These are phyloP conservation scores for Crotalaria pallida DNA, from an alignment of 306 rosid species.

Conservation along the genomic window DNA sequence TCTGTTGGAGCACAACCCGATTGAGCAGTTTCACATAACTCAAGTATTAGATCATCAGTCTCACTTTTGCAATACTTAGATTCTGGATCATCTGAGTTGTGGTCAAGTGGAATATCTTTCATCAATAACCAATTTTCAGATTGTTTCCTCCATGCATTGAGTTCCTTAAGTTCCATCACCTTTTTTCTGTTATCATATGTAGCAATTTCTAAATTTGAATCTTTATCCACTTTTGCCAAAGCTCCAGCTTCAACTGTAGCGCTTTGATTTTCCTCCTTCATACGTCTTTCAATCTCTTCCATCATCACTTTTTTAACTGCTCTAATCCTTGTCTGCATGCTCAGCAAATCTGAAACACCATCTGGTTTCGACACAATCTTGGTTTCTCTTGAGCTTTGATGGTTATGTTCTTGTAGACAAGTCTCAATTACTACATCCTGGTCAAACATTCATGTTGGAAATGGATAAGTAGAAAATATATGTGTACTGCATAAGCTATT, in stretches of 20 bases:
- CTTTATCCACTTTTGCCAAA: constrained; percentile 18
- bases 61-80: constrained; percentile 52
- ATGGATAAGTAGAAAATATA: constrained; percentile 29
- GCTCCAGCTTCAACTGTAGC: constrained; percentile 17
- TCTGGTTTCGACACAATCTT: constrained; percentile 42
- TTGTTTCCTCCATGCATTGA: constrained; percentile 35
- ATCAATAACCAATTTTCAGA: constrained; percentile 49
- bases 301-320: constrained; percentile 48
- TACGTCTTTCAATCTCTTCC: constrained; percentile 32
- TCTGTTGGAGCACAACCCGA: constrained; percentile 33
- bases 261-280: constrained; percentile 24
- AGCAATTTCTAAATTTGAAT: constrained; percentile 2
- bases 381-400: constrained; percentile 29
- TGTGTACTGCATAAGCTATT: neutral
- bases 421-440: constrained; percentile 43
- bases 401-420: constrained; percentile 28
- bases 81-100: constrained; percentile 50
- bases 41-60: constrained; percentile 78
- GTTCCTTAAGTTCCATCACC: constrained; percentile 36
- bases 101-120: constrained; percentile 95
- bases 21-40: constrained; percentile 74
- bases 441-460: constrained; percentile 23
- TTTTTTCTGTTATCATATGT: constrained; percentile 22
- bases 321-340: constrained; percentile 55
- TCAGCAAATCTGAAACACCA: constrained; percentile 61